Evolutionary conservation across 208 protist species (phyloP), one percentile per base, ranked within the genome.

Genomic region (Blechomonas ayalai): DNA sequence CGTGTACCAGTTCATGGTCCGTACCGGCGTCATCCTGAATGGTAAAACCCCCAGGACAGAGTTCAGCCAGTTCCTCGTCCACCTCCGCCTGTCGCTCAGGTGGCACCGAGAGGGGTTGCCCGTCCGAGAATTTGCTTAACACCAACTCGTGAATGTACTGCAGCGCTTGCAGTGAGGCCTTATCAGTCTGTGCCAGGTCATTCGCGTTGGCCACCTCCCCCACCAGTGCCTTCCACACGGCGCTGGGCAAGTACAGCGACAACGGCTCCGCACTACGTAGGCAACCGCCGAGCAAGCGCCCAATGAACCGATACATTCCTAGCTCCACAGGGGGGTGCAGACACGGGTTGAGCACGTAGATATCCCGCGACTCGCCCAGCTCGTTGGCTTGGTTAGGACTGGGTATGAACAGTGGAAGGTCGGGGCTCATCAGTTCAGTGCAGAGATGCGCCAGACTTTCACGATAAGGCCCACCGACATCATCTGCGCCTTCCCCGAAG

Each of bases 241-340:
- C 42, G 23, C 82, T 82, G 19, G 94, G 76, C 22, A 97, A 65
- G 54, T 92, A 93, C 23, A 98, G 65, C 2, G 92, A 69, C 8
- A 98, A 73, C 10, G 90, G 80, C 50, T 97, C 78, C 1, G 76
- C 64, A 6, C 79, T 75, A n/a, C 95, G 87, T 41, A 98, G 59
- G 51, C 90, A 95, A 8, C 94, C 82, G n/a, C 83, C 96, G 78
- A 98, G 93, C 29, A 98, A 59, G 52, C 78, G 57, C 13, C 93
- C 93, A 20, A 97, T 39, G 55, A 97, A 97, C 45, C 74, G 66
- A 67, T 93, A 95, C 81, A 95, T 90, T 18, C 38, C 50, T 36
- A 84, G 36, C 23, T 68, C 52, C 35, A 80, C 59, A 13, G 65
- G 62, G 8, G 60, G 55, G 3, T 52, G 51, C 16, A 69, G 54